phyloP scores from a whole-genome alignment of 148 eudicot genomes.

The Camellia sinensis region DNA sequence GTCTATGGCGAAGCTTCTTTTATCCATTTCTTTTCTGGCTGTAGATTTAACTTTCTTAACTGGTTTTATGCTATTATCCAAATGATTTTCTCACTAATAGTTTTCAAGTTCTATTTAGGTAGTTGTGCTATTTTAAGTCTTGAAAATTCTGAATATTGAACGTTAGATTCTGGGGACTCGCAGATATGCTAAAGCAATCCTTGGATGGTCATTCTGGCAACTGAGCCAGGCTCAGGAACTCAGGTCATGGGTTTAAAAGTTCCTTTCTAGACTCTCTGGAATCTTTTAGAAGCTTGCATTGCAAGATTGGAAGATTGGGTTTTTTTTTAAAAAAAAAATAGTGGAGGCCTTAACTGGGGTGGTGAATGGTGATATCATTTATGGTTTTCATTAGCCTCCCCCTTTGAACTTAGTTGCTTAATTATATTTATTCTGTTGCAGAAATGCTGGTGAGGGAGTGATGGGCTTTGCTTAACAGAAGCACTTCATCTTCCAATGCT shows the following conservation, averaged over 20 bases:
- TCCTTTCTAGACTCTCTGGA: conserved; percentile 37
- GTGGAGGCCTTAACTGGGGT: conserved; percentile 32
- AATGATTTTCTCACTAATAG: background rate
- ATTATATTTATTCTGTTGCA: conserved; percentile 68
- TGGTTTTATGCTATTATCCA: background rate
- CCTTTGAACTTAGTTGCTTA: conserved; percentile 40
- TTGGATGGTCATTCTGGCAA: conserved; percentile 54
- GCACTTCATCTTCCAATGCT: conserved; percentile 56
- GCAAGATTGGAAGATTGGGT: conserved; percentile 22
- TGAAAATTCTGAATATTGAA: conserved; percentile 40
- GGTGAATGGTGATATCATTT: conserved; percentile 43
- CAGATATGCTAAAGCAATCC: conserved; percentile 69
- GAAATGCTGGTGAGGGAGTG: conserved; percentile 69
- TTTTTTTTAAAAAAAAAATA: conserved; percentile 5
- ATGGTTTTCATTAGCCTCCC: conserved; percentile 38
- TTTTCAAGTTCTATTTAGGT: conserved; percentile 12
- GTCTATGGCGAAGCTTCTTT: background rate
- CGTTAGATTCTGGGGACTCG: conserved; percentile 66
- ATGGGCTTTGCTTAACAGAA: conserved; percentile 62
- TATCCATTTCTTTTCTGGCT: background rate
- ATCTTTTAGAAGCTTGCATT: conserved; percentile 36
- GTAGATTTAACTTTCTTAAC: background rate
- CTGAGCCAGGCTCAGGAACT: conserved; percentile 59
- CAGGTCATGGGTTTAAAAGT: conserved; percentile 52
- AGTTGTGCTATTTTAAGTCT: conserved; percentile 13